Percentiles rank a stretch among this genome's conserved stretches.
Conservation (phyloP, 23 red algal species). For the Gracilaria gracilis region DNA sequence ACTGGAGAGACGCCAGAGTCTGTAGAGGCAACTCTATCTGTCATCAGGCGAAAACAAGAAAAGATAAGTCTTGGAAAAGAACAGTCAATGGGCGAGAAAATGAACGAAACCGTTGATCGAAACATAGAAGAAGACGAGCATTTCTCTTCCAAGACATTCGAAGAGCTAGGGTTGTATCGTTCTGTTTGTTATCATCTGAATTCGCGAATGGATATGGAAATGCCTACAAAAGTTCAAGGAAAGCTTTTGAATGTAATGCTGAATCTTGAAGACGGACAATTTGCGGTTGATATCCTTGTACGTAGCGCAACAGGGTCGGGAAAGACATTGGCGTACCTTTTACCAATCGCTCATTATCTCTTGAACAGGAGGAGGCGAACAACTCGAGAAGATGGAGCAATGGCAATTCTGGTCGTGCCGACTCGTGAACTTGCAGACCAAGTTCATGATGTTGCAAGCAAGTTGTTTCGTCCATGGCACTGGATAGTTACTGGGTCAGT, state of each 20-base stretch:
- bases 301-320: conserved; percentile 92
- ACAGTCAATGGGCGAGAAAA: neutral
- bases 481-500: conserved; percentile 86
- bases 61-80: neutral
- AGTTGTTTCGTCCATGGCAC: conserved; percentile 87
- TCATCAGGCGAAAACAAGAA: neutral
- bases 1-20: conserved; percentile 17
- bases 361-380: conserved; percentile 55
- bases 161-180: conserved; percentile 62
- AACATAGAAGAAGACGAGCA: neutral
- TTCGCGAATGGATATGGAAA: conserved; percentile 48
- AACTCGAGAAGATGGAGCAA: conserved; percentile 71
- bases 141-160: conserved; percentile 55
- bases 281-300: conserved; percentile 57
- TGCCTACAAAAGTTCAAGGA: conserved; percentile 80
- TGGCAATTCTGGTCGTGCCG: conserved; percentile 87
- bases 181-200: conserved; percentile 73
- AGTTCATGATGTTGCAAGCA: conserved; percentile 82
- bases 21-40: conserved; percentile 26
- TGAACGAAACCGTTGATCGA: neutral
- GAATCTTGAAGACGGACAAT: conserved; percentile 38
- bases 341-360: conserved; percentile 88
- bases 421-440: conserved; percentile 96
- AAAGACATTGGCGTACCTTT: conserved; percentile 95
- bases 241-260: conserved; percentile 61